Base-by-base conservation (phyloP, 441 rosid genomes). In the Aquilaria agallochum region DNA sequence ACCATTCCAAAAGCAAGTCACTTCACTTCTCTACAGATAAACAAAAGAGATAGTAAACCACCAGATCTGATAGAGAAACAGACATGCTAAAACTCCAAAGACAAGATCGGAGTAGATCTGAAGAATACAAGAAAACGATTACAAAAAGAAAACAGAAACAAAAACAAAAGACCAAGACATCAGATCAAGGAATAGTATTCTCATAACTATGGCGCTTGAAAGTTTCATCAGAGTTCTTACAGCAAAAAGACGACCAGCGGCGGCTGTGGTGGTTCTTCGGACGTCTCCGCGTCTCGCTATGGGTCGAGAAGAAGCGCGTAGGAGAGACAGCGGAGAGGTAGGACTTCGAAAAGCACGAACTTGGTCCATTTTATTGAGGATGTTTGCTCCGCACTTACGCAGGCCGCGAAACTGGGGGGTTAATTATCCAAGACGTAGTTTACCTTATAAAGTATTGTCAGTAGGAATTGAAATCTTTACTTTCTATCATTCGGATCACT, bases 281-380 rank as follows among this genome's bases (percentile, higher is more conserved):
- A 69, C 31, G 20, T 58, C 74, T 68, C 83, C 76, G 74, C 76
- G 84, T 67, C 72, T 66, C 71, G 68, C 78, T 70, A 69, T 64
- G 61, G 62, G 53, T 65, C 33, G 69, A 62, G 40, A 56, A 40
- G 64, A 72, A 66, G 63, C 67, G 72, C 64, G 53, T 72, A 63
- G 59, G 58, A 50, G 30, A 58, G 33, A 45, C 50, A 40, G 63
- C 30, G 27, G 20, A 0, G 70, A 50, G 61, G 59, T 63, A 70
- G 59, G 68, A 71, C 71, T 63, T 63, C 51, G 66, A 32, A 72
- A 72, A 8, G 73, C 60, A 64, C 63, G 32, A 50, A 50, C 31
- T n/a, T 27, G 0, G 11, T 20, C 52, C 2, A 15, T 40, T 76
- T 77, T 78, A 76, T 76, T 68, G 71, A 50, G 60, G 56, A 52